Evolutionary conservation across 73 alveolate genomes (phyloP).

Genomic region (Breviolum minutum): DNA sequence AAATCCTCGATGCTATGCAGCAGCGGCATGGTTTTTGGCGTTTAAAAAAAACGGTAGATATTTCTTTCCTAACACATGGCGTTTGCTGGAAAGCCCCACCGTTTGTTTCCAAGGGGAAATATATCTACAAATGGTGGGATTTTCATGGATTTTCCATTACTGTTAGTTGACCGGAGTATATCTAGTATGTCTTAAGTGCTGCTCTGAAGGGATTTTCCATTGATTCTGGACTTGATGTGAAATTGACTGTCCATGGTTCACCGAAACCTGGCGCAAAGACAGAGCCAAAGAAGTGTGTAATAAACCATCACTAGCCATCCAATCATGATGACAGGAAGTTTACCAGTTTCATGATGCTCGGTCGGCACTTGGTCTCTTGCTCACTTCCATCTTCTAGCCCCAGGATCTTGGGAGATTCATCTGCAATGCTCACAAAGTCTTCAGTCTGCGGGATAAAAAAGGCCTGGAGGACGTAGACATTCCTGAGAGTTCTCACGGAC

Average conservation of each 20-base stretch:
- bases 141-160: too few species aligned
- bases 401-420: conserved; percentile 13
- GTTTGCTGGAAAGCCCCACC: too few species aligned
- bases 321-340: background rate
- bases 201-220: too few species aligned
- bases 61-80: too few species aligned
- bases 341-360: background rate
- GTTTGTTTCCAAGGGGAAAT: too few species aligned
- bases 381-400: background rate
- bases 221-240: too few species aligned
- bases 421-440: background rate
- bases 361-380: background rate
- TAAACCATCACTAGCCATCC: background rate
- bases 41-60: too few species aligned
- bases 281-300: background rate
- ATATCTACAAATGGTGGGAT: too few species aligned
- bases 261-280: too few species aligned
- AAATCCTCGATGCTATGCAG: conserved; percentile 16
- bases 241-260: too few species aligned
- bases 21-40: background rate
- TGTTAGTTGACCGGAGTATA: too few species aligned
- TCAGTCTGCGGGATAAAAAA: background rate
- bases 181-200: too few species aligned
- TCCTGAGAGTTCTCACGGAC: background rate
- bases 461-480: conserved; percentile 49